Evolutionary conservation across 495 filamentous ascomycete genomes (phyloP).

Genomic region (Parachaetomium inaequale): DNA sequence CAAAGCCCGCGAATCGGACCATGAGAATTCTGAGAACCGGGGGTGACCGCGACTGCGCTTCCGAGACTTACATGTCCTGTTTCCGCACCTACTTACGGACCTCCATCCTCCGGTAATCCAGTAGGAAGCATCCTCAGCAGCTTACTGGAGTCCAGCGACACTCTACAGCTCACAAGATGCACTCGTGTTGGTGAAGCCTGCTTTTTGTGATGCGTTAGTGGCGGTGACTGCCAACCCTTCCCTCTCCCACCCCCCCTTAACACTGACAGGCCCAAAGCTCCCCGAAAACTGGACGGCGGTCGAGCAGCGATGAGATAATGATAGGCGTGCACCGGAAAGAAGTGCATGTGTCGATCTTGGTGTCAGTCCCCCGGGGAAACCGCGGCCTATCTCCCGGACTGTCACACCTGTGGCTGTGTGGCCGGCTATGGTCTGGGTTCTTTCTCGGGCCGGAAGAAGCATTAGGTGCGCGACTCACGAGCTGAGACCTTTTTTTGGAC

Average conservation of each 20-base stretch:
- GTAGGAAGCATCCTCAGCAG: too few relatives aligned
- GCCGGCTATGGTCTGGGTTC: background rate
- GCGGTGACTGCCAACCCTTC: background rate
- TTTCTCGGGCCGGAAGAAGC: conserved; percentile 6
- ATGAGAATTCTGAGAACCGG: background rate
- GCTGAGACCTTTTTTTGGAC: background rate
- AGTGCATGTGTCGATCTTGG: background rate
- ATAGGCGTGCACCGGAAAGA: background rate
- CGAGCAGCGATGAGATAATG: background rate
- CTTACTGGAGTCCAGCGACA: background rate
- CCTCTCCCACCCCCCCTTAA: too few relatives aligned
- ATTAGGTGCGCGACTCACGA: background rate
- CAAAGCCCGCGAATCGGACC: background rate
- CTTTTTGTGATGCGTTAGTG: background rate
- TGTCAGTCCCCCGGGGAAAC: background rate
- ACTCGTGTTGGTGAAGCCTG: background rate
- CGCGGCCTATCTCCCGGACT: background rate
- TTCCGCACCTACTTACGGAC: background rate
- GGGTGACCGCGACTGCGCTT: background rate
- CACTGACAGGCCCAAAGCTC: background rate
- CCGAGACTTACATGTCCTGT: background rate
- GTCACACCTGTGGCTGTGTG: background rate
- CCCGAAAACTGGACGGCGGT: too few relatives aligned
- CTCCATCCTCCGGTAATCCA: background rate
- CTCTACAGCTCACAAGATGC: background rate